Conservation (phyloP, 2,329 filamentous ascomycete genomes). For the Claviceps sp. region DNA sequence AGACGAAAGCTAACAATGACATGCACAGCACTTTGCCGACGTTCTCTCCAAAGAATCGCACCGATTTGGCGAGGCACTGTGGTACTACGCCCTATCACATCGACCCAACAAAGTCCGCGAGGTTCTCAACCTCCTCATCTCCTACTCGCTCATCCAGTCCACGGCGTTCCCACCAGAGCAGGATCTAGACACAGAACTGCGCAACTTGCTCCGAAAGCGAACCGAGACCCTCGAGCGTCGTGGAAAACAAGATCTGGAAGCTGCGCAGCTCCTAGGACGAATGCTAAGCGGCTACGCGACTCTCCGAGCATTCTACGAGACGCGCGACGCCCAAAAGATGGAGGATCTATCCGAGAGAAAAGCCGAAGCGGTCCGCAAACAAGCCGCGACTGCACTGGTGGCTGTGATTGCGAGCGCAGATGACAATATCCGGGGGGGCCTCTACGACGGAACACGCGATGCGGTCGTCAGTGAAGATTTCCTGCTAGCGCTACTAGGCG, state of each 20-base stretch:
- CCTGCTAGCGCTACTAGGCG: conserved; percentile 68
- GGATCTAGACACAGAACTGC: conserved; percentile 62
- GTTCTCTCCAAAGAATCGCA: conserved; percentile 57
- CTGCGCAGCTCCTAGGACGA: conserved; percentile 69
- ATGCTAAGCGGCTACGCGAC: conserved; percentile 89
- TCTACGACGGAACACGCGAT: conserved; percentile 70
- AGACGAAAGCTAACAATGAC: conserved; percentile 12
- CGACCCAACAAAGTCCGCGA: conserved; percentile 66
- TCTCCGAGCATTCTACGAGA: conserved; percentile 75
- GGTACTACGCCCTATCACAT: conserved; percentile 84
- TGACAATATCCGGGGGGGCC: conserved; percentile 80
- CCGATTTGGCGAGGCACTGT: conserved; percentile 72
- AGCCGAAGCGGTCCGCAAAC: conserved; percentile 48
- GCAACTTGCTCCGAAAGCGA: conserved; percentile 55
- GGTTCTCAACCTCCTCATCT: conserved; percentile 75
- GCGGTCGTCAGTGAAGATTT: conserved; percentile 83
- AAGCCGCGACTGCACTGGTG: conserved; percentile 59
- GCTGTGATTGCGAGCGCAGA: conserved; percentile 78
- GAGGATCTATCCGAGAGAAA: conserved; percentile 19
- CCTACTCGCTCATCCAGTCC: conserved; percentile 76
- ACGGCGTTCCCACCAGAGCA: conserved; percentile 58
- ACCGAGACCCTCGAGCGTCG: conserved; percentile 58
- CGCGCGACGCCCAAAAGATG: conserved; percentile 48
- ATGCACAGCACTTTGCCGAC: conserved; percentile 56
- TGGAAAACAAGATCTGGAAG: conserved; percentile 63